Base-by-base conservation (phyloP, 2,329 filamentous ascomycete genomes). In the Cyphellophora europaea region DNA sequence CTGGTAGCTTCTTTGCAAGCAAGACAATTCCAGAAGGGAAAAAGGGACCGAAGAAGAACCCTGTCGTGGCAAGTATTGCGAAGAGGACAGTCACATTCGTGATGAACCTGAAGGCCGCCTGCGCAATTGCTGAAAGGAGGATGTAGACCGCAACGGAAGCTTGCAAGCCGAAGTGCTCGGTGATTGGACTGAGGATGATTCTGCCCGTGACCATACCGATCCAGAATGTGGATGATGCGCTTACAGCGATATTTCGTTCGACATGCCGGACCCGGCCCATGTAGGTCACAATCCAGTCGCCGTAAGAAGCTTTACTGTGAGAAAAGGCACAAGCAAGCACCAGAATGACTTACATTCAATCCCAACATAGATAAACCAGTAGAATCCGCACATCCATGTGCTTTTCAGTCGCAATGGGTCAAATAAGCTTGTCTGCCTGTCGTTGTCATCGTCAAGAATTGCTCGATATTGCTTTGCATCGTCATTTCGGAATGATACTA, bases 281-380 rank as follows among this genome's bases (percentile, higher is more conserved):
- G 49, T 25, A 68, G 1, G 61, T 57, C 2, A 66, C 57, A 6
- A 67, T 53, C 65, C 65, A 68, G 19, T 62, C 62, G 3, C 61
- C 65, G 1, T 67, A 61, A 0, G 58, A 58, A 13, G 56, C 56
- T 40, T 13, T 3, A 11, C 10, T 15, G 4, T 32, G 16, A 21
- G 25, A 16, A 11, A 31, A 19, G 19, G 21, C 41, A 27, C 31
- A 36, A 6, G 35, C 35, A n/a, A 27, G 39, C 13, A 25, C 25
- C 13, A 6, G 29, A 28, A 8, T 23, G 35, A n/a, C n/a, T n/a
- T n/a, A n/a, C n/a, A 41, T 35, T 68, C 65, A 11, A 59, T 63
- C 11, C 63, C 63, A 4, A 66, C 58, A 38, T 66, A 65, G 4
- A 58, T 52, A 6, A 67, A 57, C 37, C 64, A 63, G 42, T 62